Base-by-base conservation (phyloP, 495 filamentous ascomycete species). In the Amniculicola lignicola region DNA sequence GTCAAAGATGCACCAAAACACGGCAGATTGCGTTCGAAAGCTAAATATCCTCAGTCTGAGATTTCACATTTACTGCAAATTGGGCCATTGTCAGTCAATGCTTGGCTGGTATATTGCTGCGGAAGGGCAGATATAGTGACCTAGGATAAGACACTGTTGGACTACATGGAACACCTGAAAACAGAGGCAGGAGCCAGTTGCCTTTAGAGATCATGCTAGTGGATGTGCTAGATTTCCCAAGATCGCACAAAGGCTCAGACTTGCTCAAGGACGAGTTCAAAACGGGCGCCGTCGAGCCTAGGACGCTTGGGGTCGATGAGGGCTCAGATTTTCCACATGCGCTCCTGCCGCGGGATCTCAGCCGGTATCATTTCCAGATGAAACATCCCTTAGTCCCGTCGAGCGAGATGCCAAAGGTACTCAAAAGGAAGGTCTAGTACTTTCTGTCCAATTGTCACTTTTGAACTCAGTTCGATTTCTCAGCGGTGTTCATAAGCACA, bases 11-110 rank as follows among this genome's bases (percentile, higher is more conserved):
- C 40, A 43, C 40, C 40, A 43, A 43, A 43, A 43, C 40, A 43
- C 16, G 40, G 40, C 40, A 43, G 5, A 43, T 43, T 43, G 40
- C 40, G 40, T 24, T 43, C 40, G 40, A 43, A 43, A 43, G 40
- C 40, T 43, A 43, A 43, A 19, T 43, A 21, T 43, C 40, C 40
- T 43, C 6, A 43, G 24, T 10, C 40, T 43, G 40, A 43, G 40
- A 43, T 43, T 43, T 43, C 40, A 43, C 40, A 43, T 43, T 43
- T 43, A 43, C 40, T 21, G 5, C 40, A 43, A 43, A 43, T 43
- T 43, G 40, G 40, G 21, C 40, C 40, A 21, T 22, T 21, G 15
- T 43, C 40, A 22, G 40, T 43, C 19, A 25, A 19, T 43, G 16
- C 5, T 43, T 43, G 40, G 40, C 40, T 43, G 21, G 40, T 43